Evolutionary conservation across 1,284 basidiomycete genomes (phyloP).

Genomic region (Inonotus obliquus): DNA sequence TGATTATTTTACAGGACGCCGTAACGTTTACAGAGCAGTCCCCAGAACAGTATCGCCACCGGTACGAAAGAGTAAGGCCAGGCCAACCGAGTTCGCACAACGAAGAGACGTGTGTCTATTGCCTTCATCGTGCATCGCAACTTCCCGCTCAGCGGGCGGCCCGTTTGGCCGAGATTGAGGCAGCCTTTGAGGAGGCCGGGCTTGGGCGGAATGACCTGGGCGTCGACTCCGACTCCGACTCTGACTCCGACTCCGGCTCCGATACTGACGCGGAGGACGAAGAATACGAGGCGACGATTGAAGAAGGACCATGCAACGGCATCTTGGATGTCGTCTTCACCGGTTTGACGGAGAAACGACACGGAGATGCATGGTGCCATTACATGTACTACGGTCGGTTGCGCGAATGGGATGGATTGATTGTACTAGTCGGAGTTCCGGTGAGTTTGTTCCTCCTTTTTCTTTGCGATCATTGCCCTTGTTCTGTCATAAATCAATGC

Average conservation of each 20-base stretch:
- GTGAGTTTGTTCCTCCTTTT: conserved; percentile 24
- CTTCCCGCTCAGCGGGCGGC: conserved; percentile 18
- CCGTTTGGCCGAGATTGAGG: conserved; percentile 18
- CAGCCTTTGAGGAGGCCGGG: conserved; percentile 18
- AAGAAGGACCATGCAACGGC: conserved; percentile 38
- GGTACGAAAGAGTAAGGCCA: conserved; percentile 34
- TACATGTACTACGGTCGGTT: conserved; percentile 62
- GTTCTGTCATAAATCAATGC: neutral
- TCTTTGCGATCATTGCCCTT: neutral
- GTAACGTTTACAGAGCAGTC: conserved; percentile 18
- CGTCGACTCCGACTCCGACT: conserved; percentile 19
- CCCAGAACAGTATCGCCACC: conserved; percentile 18
- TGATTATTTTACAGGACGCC: conserved; percentile 12
- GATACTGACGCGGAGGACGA: conserved; percentile 11
- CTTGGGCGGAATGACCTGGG: conserved; percentile 24
- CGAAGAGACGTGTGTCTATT: conserved; percentile 33
- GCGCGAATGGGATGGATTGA: conserved; percentile 61
- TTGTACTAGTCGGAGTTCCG: conserved; percentile 53
- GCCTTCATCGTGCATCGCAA: conserved; percentile 21
- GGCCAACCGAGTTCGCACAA: conserved; percentile 38
- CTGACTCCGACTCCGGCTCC: neutral
- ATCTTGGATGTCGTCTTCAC: conserved; percentile 54
- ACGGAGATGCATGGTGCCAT: conserved; percentile 55
- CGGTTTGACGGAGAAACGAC: conserved; percentile 53
- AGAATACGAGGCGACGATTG: conserved; percentile 22